Evolutionary conservation across 2,329 filamentous ascomycete genomes (phyloP), one percentile per base, ranked within the genome.

Genomic region (Colletotrichum incanum): DNA sequence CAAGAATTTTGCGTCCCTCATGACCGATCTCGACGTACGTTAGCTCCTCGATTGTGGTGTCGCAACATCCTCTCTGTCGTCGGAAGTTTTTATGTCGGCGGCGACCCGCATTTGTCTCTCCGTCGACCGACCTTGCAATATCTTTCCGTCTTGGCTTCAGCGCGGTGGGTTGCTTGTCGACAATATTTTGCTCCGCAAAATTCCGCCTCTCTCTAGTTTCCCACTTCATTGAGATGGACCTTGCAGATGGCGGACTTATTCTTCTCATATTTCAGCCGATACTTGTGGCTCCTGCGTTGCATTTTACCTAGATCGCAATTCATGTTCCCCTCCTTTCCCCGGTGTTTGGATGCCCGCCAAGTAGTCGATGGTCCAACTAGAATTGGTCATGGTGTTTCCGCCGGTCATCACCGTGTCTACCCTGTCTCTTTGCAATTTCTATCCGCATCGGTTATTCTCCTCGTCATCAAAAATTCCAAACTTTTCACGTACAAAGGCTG

Each of bases 371-470:
- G 26, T 28, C 11, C 28, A 31, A 34, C 6, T 52, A 26, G 28
- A 12, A 34, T 39, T 14, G 54, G 1, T 39, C 5, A 56, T 23
- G 52, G 11, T 3, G n/a, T 39, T 56, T 37, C 20, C 12, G 20
- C 20, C 5, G 20, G 31, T 20, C 52, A 14, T 23, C 11, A n/a
- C 12, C 4, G 3, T 20, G 3, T 39, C 18, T 16, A n/a, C 31
- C 23, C 5, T 23, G 23, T 7, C 20, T 16, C 34, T 23, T 12
- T 39, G 20, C 34, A 20, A 11, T 14, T n/a, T 23, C 7, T 12
- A 1, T 4, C 23, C 5, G n/a, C 12, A 5, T 23, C 8, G 7
- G 2, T 1, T 0, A 2, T 37, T 56, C 6, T 23, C 20, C 7
- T 14, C 1, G 12, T 56, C 20, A 6, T 31, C 12, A 28, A 14